Conservation (phyloP, 2,329 filamentous ascomycete species). For the Alternaria brassicicola region DNA sequence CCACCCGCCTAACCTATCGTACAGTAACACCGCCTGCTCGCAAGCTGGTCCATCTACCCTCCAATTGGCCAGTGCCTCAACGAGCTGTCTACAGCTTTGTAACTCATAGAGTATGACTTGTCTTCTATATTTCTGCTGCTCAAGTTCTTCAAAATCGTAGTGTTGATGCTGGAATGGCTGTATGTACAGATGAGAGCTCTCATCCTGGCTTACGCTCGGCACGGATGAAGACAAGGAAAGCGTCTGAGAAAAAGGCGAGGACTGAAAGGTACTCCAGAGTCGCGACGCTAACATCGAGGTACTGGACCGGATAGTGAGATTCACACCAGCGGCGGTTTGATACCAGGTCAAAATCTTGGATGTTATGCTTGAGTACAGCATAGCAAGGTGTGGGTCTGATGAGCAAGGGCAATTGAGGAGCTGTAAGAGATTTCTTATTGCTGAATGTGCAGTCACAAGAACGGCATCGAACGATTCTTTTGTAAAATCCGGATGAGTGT, state of each 20-base stretch:
- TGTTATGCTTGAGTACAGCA: conserved; percentile 45
- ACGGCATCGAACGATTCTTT: conserved; percentile 36
- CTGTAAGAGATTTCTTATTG: conserved; percentile 35
- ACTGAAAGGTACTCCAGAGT: background rate
- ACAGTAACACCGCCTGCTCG: conserved; percentile 39
- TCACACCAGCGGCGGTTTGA: conserved; percentile 36
- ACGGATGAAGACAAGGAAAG: conserved; percentile 20
- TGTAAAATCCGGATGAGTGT: conserved; percentile 22
- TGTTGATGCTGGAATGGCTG: conserved; percentile 35
- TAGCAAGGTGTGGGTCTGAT: conserved; percentile 42
- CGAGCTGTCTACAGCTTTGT: conserved; percentile 35
- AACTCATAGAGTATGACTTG: conserved; percentile 39
- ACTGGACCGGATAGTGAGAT: conserved; percentile 18
- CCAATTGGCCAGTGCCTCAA: conserved; percentile 41
- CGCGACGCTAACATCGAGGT: conserved; percentile 13
- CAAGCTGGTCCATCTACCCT: conserved; percentile 18
- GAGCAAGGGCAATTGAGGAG: conserved; percentile 42
- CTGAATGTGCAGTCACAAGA: conserved; percentile 1
- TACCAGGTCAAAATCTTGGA: conserved; percentile 44
- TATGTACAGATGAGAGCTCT: conserved; percentile 28
- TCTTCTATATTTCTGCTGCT: conserved; percentile 33
- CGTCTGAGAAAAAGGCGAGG: conserved; percentile 21
- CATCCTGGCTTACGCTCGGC: conserved; percentile 12
- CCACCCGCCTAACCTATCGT: conserved; percentile 42
- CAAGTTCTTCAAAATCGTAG: conserved; percentile 37